Conservation (phyloP, 2,329 filamentous ascomycete genomes). For the Colletotrichum sp. region DNA sequence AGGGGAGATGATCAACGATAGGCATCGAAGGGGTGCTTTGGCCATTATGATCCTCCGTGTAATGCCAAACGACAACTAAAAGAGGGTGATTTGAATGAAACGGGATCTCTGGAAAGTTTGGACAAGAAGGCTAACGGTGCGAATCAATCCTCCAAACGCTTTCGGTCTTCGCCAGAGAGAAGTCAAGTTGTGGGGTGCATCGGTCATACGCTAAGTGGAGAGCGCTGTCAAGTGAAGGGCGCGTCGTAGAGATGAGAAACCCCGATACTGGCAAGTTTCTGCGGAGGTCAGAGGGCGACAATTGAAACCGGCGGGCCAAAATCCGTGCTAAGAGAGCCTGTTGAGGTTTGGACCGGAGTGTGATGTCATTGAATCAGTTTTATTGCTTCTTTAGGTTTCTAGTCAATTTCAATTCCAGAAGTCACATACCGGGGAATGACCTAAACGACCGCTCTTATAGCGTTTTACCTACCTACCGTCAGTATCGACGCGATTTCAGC, state of each 20-base stretch:
- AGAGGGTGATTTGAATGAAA: not conserved
- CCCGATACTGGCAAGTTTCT: not conserved
- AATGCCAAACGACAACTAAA: not conserved
- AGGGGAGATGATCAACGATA: not conserved
- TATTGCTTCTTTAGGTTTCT: not conserved
- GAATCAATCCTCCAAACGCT: not conserved
- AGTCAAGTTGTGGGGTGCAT: not conserved
- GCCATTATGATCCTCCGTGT: not conserved
- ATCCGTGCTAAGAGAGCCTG: not conserved
- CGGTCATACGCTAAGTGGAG: not conserved
- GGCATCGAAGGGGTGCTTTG: not conserved
- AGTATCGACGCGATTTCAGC: not conserved
- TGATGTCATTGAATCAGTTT: not conserved
- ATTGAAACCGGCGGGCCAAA: not conserved
- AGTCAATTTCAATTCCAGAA: not conserved
- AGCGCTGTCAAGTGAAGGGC: not conserved
- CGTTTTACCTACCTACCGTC: not conserved
- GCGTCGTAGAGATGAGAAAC: not conserved
- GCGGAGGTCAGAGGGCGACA: not conserved
- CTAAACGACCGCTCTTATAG: not conserved
- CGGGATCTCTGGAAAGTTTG: not conserved
- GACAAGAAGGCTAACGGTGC: not conserved
- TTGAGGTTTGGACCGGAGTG: not conserved
- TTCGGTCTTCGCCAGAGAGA: not conserved
- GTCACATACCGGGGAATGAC: not conserved